phyloP scores from a whole-genome alignment of 1,284 basidiomycete genomes.

The Cryptococcus sp. region DNA sequence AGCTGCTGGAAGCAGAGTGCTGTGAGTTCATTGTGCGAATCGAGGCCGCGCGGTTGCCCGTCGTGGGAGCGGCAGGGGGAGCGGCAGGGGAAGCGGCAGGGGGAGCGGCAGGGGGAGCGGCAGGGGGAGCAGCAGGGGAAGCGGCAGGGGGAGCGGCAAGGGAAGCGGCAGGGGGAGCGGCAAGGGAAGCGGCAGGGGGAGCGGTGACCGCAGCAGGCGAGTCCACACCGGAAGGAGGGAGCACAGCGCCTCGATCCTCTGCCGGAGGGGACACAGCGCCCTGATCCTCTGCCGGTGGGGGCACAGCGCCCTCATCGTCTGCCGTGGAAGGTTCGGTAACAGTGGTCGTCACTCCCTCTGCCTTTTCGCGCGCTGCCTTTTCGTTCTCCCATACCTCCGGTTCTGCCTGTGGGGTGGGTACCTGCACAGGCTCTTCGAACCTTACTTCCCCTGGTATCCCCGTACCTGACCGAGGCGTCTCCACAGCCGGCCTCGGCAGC shows the following conservation, averaged over 20 bases:
- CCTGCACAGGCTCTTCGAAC: neutral
- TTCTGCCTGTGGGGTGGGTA: too few relatives aligned
- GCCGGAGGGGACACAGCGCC: too few relatives aligned
- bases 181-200: neutral
- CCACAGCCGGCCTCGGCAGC: constrained; percentile 8
- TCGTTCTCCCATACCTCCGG: too few relatives aligned
- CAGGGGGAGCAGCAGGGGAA: neutral
- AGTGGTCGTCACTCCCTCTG: too few relatives aligned
- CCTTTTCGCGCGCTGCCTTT: too few relatives aligned
- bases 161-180: neutral
- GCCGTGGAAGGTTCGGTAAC: too few relatives aligned
- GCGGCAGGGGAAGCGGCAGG: neutral
- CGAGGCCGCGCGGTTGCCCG: constrained; percentile 24
- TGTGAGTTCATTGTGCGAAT: constrained; percentile 28
- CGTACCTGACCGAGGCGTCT: neutral
- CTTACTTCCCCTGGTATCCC: constrained; percentile 10
- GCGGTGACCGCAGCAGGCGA: too few relatives aligned
- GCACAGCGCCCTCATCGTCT: too few relatives aligned
- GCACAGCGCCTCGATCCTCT: neutral
- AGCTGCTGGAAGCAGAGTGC: constrained; percentile 20
- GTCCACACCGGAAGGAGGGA: neutral
- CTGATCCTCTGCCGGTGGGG: too few relatives aligned
- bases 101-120: neutral
- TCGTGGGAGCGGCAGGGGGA: neutral
- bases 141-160: neutral